Evolutionary conservation across 169 alveolate genomes (phyloP).

Genomic region (Plasmodium blacklocki): DNA sequence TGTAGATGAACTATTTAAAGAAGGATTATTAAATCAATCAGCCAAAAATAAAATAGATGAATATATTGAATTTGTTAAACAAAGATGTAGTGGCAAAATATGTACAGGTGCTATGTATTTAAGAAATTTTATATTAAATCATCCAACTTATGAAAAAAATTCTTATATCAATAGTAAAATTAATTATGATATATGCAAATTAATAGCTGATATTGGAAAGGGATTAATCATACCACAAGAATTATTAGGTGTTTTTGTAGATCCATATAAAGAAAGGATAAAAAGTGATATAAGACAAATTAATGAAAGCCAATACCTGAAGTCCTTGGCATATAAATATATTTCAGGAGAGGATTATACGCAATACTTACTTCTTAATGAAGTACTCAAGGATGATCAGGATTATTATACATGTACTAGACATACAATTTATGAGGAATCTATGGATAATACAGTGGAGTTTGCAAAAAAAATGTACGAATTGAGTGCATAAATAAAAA

Average conservation of each 20-base stretch:
- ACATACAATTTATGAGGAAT: slow-evolving; percentile 43
- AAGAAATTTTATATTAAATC: slow-evolving; percentile 88
- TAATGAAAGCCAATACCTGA: slow-evolving; percentile 64
- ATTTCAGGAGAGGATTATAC: slow-evolving; percentile 68
- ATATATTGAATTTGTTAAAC: slow-evolving; percentile 83
- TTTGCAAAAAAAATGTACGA: slow-evolving; percentile 53
- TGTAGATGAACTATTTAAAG: slow-evolving; percentile 68
- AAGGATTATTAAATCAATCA: slow-evolving; percentile 41
- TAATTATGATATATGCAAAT: slow-evolving; percentile 85
- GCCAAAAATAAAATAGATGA: slow-evolving; percentile 77
- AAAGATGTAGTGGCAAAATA: slow-evolving; percentile 89
- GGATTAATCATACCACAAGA: slow-evolving; percentile 56
- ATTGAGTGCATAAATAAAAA: slow-evolving; percentile 38
- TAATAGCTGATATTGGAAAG: slow-evolving; percentile 71
- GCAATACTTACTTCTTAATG: slow-evolving; percentile 57
- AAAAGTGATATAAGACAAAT: slow-evolving; percentile 67
- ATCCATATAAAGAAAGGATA: slow-evolving; percentile 62
- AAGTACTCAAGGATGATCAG: slow-evolving; percentile 28
- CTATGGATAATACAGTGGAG: slow-evolving; percentile 49
- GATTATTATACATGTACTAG: slow-evolving; percentile 31
- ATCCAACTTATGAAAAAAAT: slow-evolving; percentile 91
- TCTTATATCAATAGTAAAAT: slow-evolving; percentile 87
- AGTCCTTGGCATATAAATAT: slow-evolving; percentile 47
- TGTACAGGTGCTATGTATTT: slow-evolving; percentile 92
- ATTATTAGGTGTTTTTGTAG: slow-evolving; percentile 71